Evolutionary conservation across 805 yeast species (phyloP), one percentile per base, ranked within the genome.

Genomic region (Lipomyces starkeyi): DNA sequence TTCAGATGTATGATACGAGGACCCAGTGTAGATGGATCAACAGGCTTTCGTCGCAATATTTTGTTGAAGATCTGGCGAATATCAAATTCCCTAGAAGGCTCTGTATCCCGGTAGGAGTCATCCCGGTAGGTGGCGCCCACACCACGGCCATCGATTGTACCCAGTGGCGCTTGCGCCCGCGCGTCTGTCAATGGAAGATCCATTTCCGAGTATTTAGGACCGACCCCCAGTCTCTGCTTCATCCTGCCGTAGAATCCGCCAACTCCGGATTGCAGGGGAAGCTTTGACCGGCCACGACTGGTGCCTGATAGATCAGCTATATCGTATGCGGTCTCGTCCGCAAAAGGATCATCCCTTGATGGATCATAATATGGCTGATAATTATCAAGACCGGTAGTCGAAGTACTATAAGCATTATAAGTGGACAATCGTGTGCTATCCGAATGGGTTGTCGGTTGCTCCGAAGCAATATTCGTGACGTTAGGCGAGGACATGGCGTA

Each of bases 1-100:
- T 91, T 91, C 61, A 93, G 76, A 73, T 85, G 83, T 27, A 94
- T 88, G n/a, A 83, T 74, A 69, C 95, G 83, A 35, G 92, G 91
- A 8, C 86, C 86, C n/a, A 72, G 73, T 7, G 76, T 62, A 11
- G 74, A 58, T 20, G 78, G 77, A 64, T 76, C 79, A 11, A 71
- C 69, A 14, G 65, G 65, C 56, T 70, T 70, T 25, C 73, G 68
- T 22, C 81, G 71, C 27, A 76, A 58, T 29, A 81, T 58, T 40
- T 27, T 59, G 35, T 61, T 64, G 55, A 65, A 47, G 25, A 63
- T 37, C 43, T 35, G 14, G 6, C 62, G 49, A 27, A 68, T 59
- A 34, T 63, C 68, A 52, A 70, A 65, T 4, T 69, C 71, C 5
- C 63, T 40, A 6, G 62, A 7, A 25, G 37, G 32, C 14, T n/a